Evolutionary conservation across 495 filamentous ascomycete genomes (phyloP).

Genomic region (Oleoguttula mirabilis): DNA sequence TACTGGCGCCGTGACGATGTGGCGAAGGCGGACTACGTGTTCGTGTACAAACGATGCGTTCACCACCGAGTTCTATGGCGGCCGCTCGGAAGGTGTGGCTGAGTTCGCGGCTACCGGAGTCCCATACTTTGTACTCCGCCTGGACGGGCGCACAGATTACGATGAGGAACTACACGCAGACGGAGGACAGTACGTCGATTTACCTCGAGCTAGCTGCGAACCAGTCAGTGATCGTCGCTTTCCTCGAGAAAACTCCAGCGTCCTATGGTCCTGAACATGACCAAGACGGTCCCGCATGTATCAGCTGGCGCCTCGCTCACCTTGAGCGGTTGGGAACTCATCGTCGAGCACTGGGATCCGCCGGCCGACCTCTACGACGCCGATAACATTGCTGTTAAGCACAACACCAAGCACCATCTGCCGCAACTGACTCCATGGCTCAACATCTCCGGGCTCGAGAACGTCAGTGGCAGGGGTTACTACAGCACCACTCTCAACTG

Average conservation of each 20-base stretch:
- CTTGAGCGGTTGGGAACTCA: constrained; percentile 15
- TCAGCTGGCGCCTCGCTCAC: too few relatives aligned
- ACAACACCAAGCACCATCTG: constrained; percentile 10
- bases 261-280: constrained; percentile 3
- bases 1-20: constrained; percentile 24
- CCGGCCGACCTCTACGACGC: constrained; percentile 10
- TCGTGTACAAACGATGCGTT: constrained; percentile 30
- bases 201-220: constrained; percentile 15
- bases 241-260: constrained; percentile 1
- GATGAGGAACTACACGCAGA: constrained; percentile 8
- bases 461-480: constrained; percentile 15
- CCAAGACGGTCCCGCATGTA: too few relatives aligned
- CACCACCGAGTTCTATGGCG: constrained; percentile 3
- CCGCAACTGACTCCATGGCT: constrained; percentile 15
- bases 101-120: constrained; percentile 19
- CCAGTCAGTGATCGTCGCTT: constrained; percentile 18
- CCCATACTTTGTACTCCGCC: constrained; percentile 21
- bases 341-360: constrained; percentile 15
- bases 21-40: constrained; percentile 29
- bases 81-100: constrained; percentile 23
- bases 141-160: constrained; percentile 15
- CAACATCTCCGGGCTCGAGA: constrained; percentile 7
- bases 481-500: constrained; percentile 19
- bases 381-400: constrained; percentile 1
- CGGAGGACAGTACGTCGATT: constrained; percentile 4